Base-by-base conservation (phyloP, 1,139 yeast genomes). In the Blastobotrys capitulatus region DNA sequence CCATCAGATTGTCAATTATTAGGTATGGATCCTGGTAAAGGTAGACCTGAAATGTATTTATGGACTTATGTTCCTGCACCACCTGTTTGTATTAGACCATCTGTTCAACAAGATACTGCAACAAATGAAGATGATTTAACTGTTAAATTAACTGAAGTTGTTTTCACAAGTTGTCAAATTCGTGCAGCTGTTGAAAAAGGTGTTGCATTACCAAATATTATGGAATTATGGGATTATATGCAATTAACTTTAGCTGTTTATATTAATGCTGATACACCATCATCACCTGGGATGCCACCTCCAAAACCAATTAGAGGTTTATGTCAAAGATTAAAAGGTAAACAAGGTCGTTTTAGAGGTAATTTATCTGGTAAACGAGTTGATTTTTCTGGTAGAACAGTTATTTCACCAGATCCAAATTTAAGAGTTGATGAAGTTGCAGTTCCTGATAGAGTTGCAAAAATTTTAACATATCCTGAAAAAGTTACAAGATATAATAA, bases 21-120 rank as follows among this genome's bases (percentile, higher is more conserved):
- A 38, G 99, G 98, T 46, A 82, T 94, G 56, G 95, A 92, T 64
- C 80, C 97, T 1, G 76, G 86, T 4, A 77, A 82, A 57, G 97
- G 97, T 38, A 77, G 98, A 57, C 98, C 98, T 1, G 98, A 92
- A 68, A 88, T 86, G 79, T 92, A 90, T 66, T 80, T 94, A 42
- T 94, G 98, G 99, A 78, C 96, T 61, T 94, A 90, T 65, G 76
- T 94, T 49, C 98, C 98, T 0, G 98, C 97, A 0, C 98, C 99
- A 0, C 99, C 99, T 0, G 97, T 94, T 20, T 94, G 98, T 75
- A 92, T 94, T 50, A 80, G 99, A 60, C 99, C 99, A 1, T 90
- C 97, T 6, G 97, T 94, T 34, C 88, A 88, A 89, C 94, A 88
- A 65, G 95, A 92, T 52, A 88, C 90, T 42, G 83, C 87, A 1